Percentiles rank a stretch among this genome's conserved stretches.
phyloP scores from a whole-genome alignment of 1,284 basidiomycete species.

The Cutaneotrichosporon sp. region DNA sequence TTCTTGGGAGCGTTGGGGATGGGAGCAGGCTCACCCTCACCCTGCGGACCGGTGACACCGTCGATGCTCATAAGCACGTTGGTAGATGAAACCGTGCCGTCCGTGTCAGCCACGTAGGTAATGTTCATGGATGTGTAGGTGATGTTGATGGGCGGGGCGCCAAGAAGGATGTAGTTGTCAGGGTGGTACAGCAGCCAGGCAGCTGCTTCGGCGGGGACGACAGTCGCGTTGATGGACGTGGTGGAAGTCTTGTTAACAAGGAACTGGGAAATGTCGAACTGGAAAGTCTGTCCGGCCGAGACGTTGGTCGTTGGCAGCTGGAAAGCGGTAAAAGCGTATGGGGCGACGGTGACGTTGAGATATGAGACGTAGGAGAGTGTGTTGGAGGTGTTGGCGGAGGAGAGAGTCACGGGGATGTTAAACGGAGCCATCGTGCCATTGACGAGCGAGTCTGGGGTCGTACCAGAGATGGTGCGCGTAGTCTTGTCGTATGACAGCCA shows the following conservation, averaged over 20 bases:
- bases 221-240: conserved; percentile 37
- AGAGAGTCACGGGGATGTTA: conserved; percentile 46
- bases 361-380: conserved; percentile 38
- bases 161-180: conserved; percentile 46
- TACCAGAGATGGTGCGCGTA: conserved; percentile 41
- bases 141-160: conserved; percentile 37
- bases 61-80: conserved; percentile 34
- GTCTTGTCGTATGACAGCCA: conserved; percentile 54
- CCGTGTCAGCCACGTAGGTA: conserved; percentile 34
- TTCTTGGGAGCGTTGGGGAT: conserved; percentile 25
- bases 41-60: conserved; percentile 30
- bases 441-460: conserved; percentile 52
- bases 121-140: conserved; percentile 43
- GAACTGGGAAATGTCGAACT: conserved; percentile 41
- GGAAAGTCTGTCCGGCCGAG: conserved; percentile 38
- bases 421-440: conserved; percentile 51
- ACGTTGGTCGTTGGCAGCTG: conserved; percentile 49
- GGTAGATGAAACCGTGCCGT: conserved; percentile 32
- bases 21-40: conserved; percentile 24
- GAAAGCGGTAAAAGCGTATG: conserved; percentile 54
- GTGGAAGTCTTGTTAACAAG: conserved; percentile 32
- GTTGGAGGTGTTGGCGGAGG: conserved; percentile 40
- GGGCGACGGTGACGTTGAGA: conserved; percentile 51
- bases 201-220: conserved; percentile 43
- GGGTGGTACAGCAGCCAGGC: conserved; percentile 52